Evolutionary conservation across 768 basidiomycete species (phyloP), one percentile per base, ranked within the genome.

Genomic region (Dacryopinax primogenitus): DNA sequence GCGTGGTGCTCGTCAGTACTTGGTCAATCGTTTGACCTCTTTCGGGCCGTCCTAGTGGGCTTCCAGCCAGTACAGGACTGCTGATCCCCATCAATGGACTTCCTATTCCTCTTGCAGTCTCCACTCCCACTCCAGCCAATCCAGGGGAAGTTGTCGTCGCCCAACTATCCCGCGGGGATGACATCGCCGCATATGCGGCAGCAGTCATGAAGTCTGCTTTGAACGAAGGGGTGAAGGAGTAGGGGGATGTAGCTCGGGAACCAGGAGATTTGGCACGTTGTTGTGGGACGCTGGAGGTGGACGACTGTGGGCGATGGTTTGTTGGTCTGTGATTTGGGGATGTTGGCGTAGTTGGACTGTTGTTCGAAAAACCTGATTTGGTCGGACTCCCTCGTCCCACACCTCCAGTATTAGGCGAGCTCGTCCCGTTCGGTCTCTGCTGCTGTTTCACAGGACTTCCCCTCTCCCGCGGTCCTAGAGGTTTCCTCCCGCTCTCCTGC

Each of bases 171-270:
- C 51, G 23, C 12, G 37, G 37, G 51, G 51, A 21, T 9, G 51
- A 58, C 51, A 58, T 58, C 51, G 12, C 15, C 51, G 21, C 51
- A 30, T 58, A 58, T 9, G 51, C 51, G 3, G 51, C 51, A 30
- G 51, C 51, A 30, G 51, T 30, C 51, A 58, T 58, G 26, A 58
- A 30, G 51, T 58, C 51, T 30, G 51, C 51, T 58, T 58, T 58
- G 23, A 58, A 30, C 26, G 51, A 58, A 30, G 51, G 51, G 51
- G 51, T 28, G 51, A 58, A 58, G 30, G 51, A 58, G 51, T 58
- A 58, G 11, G 51, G 30, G 11, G 51, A 44, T 6, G 41, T 44
- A 23, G 41, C 41, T 15, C 41, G 23, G 9, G 51, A 58, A 30
- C 4, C 6, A 21, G 51, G 51, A 13, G 51, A 58, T 26, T 28